phyloP scores from a whole-genome alignment of 352 stramenopile genomes.

The Elongisporangium undulatum region DNA sequence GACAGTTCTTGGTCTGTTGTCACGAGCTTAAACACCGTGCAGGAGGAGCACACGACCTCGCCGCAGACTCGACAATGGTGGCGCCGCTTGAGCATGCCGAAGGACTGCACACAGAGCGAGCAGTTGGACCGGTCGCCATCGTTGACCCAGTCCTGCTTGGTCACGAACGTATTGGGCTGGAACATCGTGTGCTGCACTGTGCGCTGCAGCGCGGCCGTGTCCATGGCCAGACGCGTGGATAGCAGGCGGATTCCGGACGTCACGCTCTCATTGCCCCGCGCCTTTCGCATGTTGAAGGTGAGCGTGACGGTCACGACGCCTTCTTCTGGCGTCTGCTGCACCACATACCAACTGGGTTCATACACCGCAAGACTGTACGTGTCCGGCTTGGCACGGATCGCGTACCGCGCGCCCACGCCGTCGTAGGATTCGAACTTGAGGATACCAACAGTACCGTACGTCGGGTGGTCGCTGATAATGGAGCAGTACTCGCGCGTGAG shows the following conservation, averaged over 20 bases:
- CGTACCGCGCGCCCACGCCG: constrained; percentile 63
- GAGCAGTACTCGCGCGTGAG: constrained; percentile 78
- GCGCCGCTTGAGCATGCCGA: constrained; percentile 74
- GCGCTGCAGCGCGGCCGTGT: constrained; percentile 48
- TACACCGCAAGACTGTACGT: constrained; percentile 78
- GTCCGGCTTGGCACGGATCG: constrained; percentile 64
- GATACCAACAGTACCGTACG: constrained; percentile 60
- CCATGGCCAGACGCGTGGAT: constrained; percentile 53
- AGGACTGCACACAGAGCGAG: constrained; percentile 74
- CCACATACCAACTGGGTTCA: constrained; percentile 68
- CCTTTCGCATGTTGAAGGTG: constrained; percentile 79
- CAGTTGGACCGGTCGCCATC: constrained; percentile 75
- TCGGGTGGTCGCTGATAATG: constrained; percentile 45
- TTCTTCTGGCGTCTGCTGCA: constrained; percentile 67
- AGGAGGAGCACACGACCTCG: constrained; percentile 80
- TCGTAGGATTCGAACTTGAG: constrained; percentile 84
- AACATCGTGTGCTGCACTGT: constrained; percentile 73
- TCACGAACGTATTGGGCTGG: constrained; percentile 46
- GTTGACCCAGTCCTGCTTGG: constrained; percentile 78
- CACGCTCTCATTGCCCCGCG: constrained; percentile 50
- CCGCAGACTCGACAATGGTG: constrained; percentile 87
- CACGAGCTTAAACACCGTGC: constrained; percentile 76
- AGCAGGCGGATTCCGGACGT: constrained; percentile 69
- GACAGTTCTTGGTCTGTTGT: constrained; percentile 39
- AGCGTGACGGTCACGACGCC: constrained; percentile 62